Base-by-base conservation (phyloP, 1,139 yeast species). In the Magnusiomyces sp. region DNA sequence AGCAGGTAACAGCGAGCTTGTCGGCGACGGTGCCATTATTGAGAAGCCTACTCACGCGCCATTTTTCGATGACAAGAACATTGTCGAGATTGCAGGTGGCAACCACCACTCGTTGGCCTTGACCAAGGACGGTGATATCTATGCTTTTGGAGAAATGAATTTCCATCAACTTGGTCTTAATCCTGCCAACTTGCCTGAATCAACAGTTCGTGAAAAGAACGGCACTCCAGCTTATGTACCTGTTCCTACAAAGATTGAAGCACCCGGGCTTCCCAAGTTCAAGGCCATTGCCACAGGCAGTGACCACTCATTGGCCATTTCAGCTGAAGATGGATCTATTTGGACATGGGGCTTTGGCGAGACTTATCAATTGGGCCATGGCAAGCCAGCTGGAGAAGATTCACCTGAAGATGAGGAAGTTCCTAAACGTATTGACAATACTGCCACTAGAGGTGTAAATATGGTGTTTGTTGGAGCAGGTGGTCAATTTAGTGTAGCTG, bases 281-380 rank as follows among this genome's bases (percentile, higher is more conserved):
- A 83, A 79, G 61, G 66, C 74, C 5, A 72, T 90, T 43, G 84
- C 94, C 5, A 79, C 83, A 46, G 98, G 98, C 0, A 83, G 95
- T 0, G 97, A 92, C 61, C 98, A 92, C 65, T 84, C 95, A 0
- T 70, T 92, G 54, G 97, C 96, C 1, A 76, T 90, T 4, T 80
- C 94, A 7, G 60, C 56, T 36, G 78, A 74, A 36, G 90, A 87
- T 58, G 98, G 99, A 5, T 71, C 85, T 52, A 86, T 81, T 0
- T 92, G 82, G 71, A 79, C 97, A 1, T 92, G 99, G 99, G 99
- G 99, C 1, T 92, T 90, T 64, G 97, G 94, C 45, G 97, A 90
- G 58, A 89, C 96, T 0, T 92, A 87, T 65, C 98, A 95, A 20
- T 82, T 92, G 34, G 99, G 99, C 3, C 80, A 89, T 53, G 98